Conservation (phyloP, 2,329 filamentous ascomycete genomes). For the Diplodia scrobiculata region DNA sequence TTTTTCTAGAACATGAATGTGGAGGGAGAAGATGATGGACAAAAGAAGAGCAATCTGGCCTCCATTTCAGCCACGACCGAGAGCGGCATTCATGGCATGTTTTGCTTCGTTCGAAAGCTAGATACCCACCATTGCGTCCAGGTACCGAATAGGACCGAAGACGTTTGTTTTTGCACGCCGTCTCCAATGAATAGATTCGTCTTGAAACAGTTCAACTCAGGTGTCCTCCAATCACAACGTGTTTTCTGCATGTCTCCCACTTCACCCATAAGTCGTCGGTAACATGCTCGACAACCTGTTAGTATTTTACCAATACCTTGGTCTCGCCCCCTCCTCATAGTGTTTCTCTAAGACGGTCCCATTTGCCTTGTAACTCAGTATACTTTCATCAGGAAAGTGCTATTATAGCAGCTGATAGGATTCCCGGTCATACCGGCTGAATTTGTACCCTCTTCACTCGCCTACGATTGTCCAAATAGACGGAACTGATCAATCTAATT, state of each 20-base stretch:
- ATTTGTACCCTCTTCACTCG: too few relatives aligned
- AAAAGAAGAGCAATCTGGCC: neutral
- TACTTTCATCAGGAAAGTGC: too few relatives aligned
- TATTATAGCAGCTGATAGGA: too few relatives aligned
- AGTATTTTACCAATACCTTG: neutral
- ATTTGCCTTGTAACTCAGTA: too few relatives aligned
- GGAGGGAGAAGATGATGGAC: too few relatives aligned
- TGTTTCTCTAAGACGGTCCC: too few relatives aligned
- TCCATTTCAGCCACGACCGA: neutral
- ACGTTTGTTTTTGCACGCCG: neutral
- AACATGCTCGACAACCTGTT: neutral
- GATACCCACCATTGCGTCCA: neutral
- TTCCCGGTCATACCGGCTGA: too few relatives aligned
- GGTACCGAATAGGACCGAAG: neutral
- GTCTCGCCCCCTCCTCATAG: too few relatives aligned
- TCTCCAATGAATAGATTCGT: neutral
- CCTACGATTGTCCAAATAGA: too few relatives aligned
- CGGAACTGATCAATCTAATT: too few relatives aligned
- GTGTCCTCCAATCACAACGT: neutral
- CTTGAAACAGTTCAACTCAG: neutral
- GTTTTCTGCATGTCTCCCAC: neutral
- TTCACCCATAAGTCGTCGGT: neutral
- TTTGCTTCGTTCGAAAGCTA: conserved; percentile 21
- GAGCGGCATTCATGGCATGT: conserved; percentile 1
- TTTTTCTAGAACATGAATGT: neutral